Evolutionary conservation across 257 asterid genomes (phyloP).

Genomic region (Solanum sejunctum): DNA sequence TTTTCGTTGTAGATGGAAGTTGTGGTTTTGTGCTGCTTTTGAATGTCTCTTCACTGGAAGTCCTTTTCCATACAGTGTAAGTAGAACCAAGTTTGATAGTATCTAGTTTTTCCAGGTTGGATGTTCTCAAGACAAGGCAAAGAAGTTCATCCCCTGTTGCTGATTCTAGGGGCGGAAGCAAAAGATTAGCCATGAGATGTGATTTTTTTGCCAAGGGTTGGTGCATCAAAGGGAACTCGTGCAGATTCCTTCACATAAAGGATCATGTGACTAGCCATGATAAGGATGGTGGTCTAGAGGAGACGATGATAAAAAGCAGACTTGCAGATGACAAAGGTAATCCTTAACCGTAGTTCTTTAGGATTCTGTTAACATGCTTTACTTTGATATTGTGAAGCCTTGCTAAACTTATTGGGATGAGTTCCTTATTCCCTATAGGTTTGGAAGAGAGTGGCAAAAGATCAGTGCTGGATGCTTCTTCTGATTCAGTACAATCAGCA

Average conservation of each 20-base stretch:
- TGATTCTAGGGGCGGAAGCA: constrained; percentile 28
- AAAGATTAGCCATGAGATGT: constrained; percentile 51
- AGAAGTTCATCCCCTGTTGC: constrained; percentile 38
- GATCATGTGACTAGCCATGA: constrained; percentile 5
- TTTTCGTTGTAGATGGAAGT: constrained; percentile 1
- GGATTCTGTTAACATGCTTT: neutral
- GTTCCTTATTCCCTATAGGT: constrained; percentile 1
- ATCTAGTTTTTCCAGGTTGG: constrained; percentile 53
- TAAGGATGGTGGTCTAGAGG: constrained; percentile 28
- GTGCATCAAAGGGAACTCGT: constrained; percentile 79
- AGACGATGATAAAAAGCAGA: constrained; percentile 19
- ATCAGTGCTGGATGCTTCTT: constrained; percentile 5
- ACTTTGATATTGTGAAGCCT: neutral
- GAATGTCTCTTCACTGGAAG: neutral
- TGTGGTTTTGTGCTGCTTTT: constrained; percentile 1
- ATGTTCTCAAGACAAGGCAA: constrained; percentile 27
- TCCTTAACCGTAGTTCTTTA: constrained; percentile 3
- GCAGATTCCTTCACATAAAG: constrained; percentile 71
- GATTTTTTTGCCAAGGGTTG: constrained; percentile 80
- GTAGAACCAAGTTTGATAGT: constrained; percentile 16
- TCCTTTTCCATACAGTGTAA: constrained; percentile 4
- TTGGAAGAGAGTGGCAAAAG: constrained; percentile 8
- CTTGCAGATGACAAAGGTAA: constrained; percentile 42
- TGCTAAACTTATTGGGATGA: constrained; percentile 5
- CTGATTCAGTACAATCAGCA: constrained; percentile 37